phyloP scores from a whole-genome alignment of 257 asterid species.

The Fraxinus americana region DNA sequence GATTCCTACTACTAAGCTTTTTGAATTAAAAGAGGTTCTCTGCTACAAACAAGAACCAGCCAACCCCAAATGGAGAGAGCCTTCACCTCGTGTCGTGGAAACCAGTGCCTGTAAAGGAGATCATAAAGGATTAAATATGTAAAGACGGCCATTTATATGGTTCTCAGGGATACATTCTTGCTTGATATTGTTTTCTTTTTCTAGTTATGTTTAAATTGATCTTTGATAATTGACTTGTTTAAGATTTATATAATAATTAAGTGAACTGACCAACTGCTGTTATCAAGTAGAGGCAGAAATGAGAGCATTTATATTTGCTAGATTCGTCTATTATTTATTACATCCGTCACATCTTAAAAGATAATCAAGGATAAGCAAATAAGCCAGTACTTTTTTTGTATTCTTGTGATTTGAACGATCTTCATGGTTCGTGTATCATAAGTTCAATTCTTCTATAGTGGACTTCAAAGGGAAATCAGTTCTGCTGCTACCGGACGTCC shows the following conservation, averaged over 20 bases:
- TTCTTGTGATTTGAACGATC: background rate
- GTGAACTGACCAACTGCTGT: background rate
- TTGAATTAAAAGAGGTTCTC: background rate
- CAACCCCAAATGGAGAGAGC: background rate
- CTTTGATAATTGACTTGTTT: constrained; percentile 3
- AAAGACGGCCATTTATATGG: background rate
- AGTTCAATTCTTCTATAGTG: constrained; percentile 46
- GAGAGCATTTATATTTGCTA: background rate
- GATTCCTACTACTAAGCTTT: background rate
- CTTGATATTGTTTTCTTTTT: constrained; percentile 4
- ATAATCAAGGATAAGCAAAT: background rate
- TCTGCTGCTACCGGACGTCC: constrained; percentile 99
- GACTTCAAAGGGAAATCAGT: constrained; percentile 94
- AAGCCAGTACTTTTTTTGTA: constrained; percentile 12
- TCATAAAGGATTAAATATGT: background rate
- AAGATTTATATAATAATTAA: constrained; percentile 1
- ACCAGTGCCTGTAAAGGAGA: background rate
- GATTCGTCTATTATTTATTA: background rate
- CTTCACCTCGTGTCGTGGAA: background rate
- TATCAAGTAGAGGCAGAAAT: background rate
- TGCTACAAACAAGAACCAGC: background rate
- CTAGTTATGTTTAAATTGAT: constrained; percentile 2
- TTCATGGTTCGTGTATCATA: background rate
- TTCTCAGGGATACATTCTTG: background rate
- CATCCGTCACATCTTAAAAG: background rate